These are phyloP conservation scores for Limnanthes douglasii DNA, from an alignment of 345 rosid genomes.

Conservation along the genomic window DNA sequence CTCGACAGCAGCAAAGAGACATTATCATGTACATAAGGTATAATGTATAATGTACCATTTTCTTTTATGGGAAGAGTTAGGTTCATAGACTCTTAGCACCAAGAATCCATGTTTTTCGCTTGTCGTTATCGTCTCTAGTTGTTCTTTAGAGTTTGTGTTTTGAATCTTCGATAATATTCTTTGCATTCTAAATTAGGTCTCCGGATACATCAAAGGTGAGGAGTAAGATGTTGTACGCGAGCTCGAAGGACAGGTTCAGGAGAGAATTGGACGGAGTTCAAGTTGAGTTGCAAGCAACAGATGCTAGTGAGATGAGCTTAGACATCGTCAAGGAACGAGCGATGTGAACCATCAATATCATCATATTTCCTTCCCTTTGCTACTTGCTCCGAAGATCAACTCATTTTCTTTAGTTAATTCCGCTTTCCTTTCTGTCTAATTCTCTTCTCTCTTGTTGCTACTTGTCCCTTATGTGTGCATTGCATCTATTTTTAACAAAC, in stretches of 20 bases:
- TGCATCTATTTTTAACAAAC: neutral
- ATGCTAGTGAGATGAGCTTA: conserved; percentile 66
- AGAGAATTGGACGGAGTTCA: conserved; percentile 63
- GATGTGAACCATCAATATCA: too few relatives aligned
- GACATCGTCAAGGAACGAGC: conserved; percentile 50
- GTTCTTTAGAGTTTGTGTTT: neutral
- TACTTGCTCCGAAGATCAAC: too few relatives aligned
- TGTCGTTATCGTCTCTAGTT: neutral
- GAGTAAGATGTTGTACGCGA: conserved; percentile 75
- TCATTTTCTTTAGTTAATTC: too few relatives aligned
- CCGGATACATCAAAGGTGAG: conserved; percentile 52
- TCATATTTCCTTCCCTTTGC: too few relatives aligned
- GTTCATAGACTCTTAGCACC: too few relatives aligned
- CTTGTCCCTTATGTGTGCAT: too few relatives aligned
- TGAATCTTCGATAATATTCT: neutral
- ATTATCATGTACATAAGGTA: neutral
- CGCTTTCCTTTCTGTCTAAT: too few relatives aligned
- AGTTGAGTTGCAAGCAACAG: conserved; percentile 62
- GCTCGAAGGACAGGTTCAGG: conserved; percentile 70
- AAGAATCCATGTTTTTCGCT: neutral
- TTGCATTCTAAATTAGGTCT: conserved; percentile 19
- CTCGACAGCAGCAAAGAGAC: neutral
- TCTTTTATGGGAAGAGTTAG: too few relatives aligned
- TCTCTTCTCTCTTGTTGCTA: too few relatives aligned
- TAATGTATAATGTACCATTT: neutral